Evolutionary conservation across 306 rosid genomes (phyloP), one percentile per base, ranked within the genome.

Genomic region (Cyamopsis tetragonoloba): DNA sequence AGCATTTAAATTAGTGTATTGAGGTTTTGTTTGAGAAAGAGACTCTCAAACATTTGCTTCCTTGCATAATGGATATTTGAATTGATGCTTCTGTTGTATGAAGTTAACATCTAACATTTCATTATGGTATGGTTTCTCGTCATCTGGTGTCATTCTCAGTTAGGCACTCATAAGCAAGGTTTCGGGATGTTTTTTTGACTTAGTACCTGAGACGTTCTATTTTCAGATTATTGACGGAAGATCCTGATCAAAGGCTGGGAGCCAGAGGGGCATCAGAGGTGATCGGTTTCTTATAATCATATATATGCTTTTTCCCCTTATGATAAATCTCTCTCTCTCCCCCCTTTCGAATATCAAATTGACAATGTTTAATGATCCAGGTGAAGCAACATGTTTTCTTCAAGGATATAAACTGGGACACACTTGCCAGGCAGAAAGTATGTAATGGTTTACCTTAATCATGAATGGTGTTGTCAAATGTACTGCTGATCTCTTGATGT

Each of bases 401-500:
- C 79, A 95, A 95, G 84, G 90, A 95, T 80, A 83, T 90, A 66
- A 95, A 90, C 84, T 95, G 99, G 99, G 97, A 90, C 72, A 95
- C 99, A 11, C 96, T 95, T 66, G 97, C 99, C 66, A 77, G 97
- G 73, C 99, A 95, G 86, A 95, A 95, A 89, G 99, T 92, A 70
- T 19, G 77, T 57, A 6, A 7, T 41, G 17, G 30, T 47, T 74
- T 64, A 8, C 44, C 4, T 17, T n/a, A 50, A 54, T 48, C 44
- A 35, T 46, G 37, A 41, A 66, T 67, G 46, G 24, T 24, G 11
- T 62, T 74, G 47, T 46, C 30, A 22, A 50, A 24, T 34, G 7
- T 64, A 23, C 32, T 17, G 71, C 42, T 4, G 6, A 13, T 76
- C 41, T 8, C 60, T 18, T 42, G 55, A 50, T 59, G 2, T 19